A percentile compares a stretch with the other conserved stretches of the same genome.
These are phyloP conservation scores for Mortierella sp. DNA, from an alignment of 371 early-diverging fungal species.

Conservation along the genomic window DNA sequence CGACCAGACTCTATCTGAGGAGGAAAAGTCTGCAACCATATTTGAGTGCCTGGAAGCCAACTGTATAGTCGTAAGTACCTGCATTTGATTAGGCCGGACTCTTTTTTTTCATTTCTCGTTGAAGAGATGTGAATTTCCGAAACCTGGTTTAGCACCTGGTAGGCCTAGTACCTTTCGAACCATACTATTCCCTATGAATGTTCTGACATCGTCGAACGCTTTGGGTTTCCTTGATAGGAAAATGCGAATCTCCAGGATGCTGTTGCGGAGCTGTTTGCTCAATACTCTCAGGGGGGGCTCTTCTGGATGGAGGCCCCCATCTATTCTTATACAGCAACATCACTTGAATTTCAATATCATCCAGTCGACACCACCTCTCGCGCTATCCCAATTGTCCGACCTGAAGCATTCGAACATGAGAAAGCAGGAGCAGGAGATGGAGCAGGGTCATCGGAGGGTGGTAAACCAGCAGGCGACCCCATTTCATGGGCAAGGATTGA, in stretches of 20 bases:
- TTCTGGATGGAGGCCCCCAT: conserved; percentile 45
- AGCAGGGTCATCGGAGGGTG: background rate
- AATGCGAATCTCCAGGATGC: conserved; percentile 52
- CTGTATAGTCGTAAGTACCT: conserved; percentile 30
- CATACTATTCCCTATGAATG: background rate
- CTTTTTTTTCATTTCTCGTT: background rate
- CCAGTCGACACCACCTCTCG: conserved; percentile 10
- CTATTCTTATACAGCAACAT: conserved; percentile 9
- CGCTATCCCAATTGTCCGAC: conserved; percentile 29
- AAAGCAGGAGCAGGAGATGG: background rate
- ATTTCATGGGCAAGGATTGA: conserved; percentile 50
- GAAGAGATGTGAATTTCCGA: background rate
- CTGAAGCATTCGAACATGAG: conserved; percentile 4
- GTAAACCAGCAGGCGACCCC: background rate
- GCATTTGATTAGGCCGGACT: background rate
- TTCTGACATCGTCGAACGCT: background rate
- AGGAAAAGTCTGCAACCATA: conserved; percentile 46
- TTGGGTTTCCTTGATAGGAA: conserved; percentile 13
- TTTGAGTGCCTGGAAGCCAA: conserved; percentile 44
- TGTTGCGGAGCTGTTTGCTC: conserved; percentile 47
- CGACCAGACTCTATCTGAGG: conserved; percentile 46
- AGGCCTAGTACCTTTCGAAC: background rate
- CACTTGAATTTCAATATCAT: conserved; percentile 33
- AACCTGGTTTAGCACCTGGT: no score
- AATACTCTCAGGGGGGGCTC: conserved; percentile 43